These are phyloP conservation scores for Aspergillus latus DNA, from an alignment of 2,329 filamentous ascomycete species.

Conservation along the genomic window DNA sequence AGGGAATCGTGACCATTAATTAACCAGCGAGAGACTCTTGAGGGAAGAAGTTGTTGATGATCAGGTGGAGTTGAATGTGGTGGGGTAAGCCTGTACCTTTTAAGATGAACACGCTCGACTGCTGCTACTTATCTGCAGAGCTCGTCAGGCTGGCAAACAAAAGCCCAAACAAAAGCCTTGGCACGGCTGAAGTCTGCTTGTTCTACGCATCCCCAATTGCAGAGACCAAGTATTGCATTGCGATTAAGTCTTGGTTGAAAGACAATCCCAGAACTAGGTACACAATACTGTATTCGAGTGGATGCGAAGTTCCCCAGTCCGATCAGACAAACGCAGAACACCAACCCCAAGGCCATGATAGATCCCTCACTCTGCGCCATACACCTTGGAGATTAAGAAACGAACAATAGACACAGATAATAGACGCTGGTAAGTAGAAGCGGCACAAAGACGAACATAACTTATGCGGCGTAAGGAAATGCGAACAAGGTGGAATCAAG, in stretches of 20 bases:
- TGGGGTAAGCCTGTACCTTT: background rate
- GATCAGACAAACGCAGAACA: conserved; percentile 21
- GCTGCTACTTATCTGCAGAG: background rate
- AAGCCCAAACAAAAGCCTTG: background rate
- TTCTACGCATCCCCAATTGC: background rate
- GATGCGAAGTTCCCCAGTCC: background rate
- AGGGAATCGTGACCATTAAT: background rate
- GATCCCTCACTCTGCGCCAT: conserved; percentile 22
- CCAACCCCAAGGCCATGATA: conserved; percentile 20
- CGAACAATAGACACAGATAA: conserved; percentile 1
- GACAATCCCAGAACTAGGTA: background rate
- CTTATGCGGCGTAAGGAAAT: background rate
- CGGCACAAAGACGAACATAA: background rate
- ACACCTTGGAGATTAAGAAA: conserved; percentile 16
- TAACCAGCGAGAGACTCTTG: background rate
- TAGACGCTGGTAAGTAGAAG: conserved; percentile 7
- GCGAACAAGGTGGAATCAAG: background rate
- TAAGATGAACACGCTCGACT: background rate
- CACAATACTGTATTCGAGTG: background rate
- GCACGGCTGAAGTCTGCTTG: background rate
- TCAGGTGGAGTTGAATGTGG: background rate
- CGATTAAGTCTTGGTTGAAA: background rate
- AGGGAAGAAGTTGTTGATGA: background rate
- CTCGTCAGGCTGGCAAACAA: background rate
- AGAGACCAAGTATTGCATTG: background rate